Conservation (phyloP, 1,139 yeast genomes). For the Sugiyamaella paludigena region DNA sequence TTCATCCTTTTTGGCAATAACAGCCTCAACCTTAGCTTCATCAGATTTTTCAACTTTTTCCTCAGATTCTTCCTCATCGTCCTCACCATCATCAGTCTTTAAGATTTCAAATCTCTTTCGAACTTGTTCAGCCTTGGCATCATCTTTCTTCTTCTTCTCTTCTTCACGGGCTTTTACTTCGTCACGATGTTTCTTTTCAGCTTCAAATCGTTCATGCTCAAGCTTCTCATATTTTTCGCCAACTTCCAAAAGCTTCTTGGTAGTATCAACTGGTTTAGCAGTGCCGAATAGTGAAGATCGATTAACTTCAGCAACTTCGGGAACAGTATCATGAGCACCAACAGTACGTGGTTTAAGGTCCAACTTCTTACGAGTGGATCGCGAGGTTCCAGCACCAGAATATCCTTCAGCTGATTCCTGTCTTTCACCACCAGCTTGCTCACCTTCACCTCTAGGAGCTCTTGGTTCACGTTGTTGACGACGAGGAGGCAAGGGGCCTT, state of each 20-base stretch:
- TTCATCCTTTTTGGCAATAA: slow-evolving; percentile 26
- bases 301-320: slow-evolving; percentile 23
- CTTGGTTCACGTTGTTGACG: slow-evolving; percentile 15
- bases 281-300: slow-evolving; percentile 37
- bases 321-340: slow-evolving; percentile 24
- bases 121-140: slow-evolving; percentile 23
- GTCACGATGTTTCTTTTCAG: slow-evolving; percentile 16
- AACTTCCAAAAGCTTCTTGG: slow-evolving; percentile 32
- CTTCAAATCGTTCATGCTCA: slow-evolving; percentile 31
- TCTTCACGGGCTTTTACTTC: slow-evolving; percentile 13
- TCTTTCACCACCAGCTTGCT: slow-evolving; percentile 17
- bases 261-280: slow-evolving; percentile 43
- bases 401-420: slow-evolving; percentile 17
- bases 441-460: slow-evolving; percentile 17
- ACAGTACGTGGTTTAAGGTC: slow-evolving; percentile 33
- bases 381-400: slow-evolving; percentile 21
- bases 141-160: slow-evolving; percentile 16
- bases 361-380: slow-evolving; percentile 26
- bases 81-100: slow-evolving; percentile 64
- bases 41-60: slow-evolving; percentile 18
- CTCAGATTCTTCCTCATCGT: slow-evolving; percentile 38
- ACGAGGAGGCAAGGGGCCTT: slow-evolving; percentile 34
- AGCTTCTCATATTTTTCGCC: slow-evolving; percentile 30
- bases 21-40: slow-evolving; percentile 20
- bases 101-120: slow-evolving; percentile 56